Evolutionary conservation across 345 rosid species (phyloP).

Genomic region (Bruguiera gymnorhiza): DNA sequence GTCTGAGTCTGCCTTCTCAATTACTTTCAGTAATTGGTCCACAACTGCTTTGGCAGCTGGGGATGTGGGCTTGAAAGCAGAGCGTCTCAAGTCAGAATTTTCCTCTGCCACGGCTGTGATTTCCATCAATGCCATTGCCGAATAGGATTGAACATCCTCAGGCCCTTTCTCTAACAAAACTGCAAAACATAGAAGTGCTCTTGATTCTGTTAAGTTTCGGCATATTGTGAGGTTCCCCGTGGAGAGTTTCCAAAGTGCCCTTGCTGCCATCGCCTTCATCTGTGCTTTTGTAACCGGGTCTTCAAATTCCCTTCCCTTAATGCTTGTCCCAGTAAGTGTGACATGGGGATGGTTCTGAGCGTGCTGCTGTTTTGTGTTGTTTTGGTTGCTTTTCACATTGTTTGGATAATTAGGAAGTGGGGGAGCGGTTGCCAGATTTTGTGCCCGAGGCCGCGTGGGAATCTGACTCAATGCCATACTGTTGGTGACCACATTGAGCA

Average conservation of each 20-base stretch:
- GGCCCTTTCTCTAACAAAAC: constrained; percentile 26
- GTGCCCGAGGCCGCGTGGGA: background rate
- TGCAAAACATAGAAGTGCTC: constrained; percentile 30
- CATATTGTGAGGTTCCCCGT: constrained; percentile 22
- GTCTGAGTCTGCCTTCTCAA: constrained; percentile 21
- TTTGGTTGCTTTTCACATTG: constrained; percentile 3
- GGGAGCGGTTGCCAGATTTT: background rate
- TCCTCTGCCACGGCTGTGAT: constrained; percentile 32
- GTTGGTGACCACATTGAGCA: constrained; percentile 18
- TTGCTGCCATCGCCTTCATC: constrained; percentile 36
- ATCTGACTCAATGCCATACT: constrained; percentile 5
- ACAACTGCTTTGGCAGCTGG: constrained; percentile 27
- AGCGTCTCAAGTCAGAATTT: constrained; percentile 22
- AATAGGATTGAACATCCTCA: constrained; percentile 27
- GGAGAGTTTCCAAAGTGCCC: constrained; percentile 28
- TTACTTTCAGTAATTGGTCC: constrained; percentile 22
- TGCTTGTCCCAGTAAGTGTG: constrained; percentile 26
- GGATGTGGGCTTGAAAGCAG: constrained; percentile 32
- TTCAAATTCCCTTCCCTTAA: constrained; percentile 30
- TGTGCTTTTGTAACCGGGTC: constrained; percentile 26
- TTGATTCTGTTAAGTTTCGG: constrained; percentile 26
- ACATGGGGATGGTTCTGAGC: constrained; percentile 7
- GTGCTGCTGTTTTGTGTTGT: constrained; percentile 1
- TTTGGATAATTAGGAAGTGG: background rate
- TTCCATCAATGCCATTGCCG: constrained; percentile 33